Conservation (phyloP, 1,139 yeast genomes). For the Eremothecium cymbalariae region DNA sequence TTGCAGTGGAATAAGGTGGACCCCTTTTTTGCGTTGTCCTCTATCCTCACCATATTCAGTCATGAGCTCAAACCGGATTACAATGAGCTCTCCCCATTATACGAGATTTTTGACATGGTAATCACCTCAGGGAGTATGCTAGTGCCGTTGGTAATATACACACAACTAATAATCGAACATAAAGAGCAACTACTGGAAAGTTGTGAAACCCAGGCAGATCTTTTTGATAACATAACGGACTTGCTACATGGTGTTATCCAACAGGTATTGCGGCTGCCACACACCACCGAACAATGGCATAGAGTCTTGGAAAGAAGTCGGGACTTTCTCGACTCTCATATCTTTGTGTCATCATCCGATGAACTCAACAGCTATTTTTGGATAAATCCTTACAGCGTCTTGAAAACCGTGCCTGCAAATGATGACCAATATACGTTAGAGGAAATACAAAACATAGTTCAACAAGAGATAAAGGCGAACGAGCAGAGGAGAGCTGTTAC, state of each 20-base stretch:
- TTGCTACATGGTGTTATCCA: slow-evolving; percentile 27
- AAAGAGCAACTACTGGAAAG: slow-evolving; percentile 17
- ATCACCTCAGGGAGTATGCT: slow-evolving; percentile 26
- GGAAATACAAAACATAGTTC: not conserved
- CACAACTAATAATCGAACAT: slow-evolving; percentile 19
- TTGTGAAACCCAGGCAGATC: slow-evolving; percentile 16
- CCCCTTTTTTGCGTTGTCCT: slow-evolving; percentile 63
- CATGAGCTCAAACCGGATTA: slow-evolving; percentile 44
- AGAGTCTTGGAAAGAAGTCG: slow-evolving; percentile 12
- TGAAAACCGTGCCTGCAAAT: not conserved
- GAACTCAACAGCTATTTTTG: not conserved
- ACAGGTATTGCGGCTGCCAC: slow-evolving; percentile 16
- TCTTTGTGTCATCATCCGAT: not conserved
- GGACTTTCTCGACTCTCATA: not conserved
- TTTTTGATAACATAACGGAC: slow-evolving; percentile 26
- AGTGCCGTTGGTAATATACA: slow-evolving; percentile 24
- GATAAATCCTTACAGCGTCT: slow-evolving; percentile 4
- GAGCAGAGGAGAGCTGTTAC: not conserved
- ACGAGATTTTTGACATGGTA: slow-evolving; percentile 26
- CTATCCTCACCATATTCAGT: slow-evolving; percentile 67
- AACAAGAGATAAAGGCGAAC: not conserved
- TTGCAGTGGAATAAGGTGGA: slow-evolving; percentile 42
- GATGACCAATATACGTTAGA: not conserved
- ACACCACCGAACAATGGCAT: slow-evolving; percentile 17
- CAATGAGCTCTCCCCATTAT: slow-evolving; percentile 16